These are phyloP conservation scores for Sporothrix luriei DNA, from an alignment of 2,329 filamentous ascomycete species.

Conservation along the genomic window DNA sequence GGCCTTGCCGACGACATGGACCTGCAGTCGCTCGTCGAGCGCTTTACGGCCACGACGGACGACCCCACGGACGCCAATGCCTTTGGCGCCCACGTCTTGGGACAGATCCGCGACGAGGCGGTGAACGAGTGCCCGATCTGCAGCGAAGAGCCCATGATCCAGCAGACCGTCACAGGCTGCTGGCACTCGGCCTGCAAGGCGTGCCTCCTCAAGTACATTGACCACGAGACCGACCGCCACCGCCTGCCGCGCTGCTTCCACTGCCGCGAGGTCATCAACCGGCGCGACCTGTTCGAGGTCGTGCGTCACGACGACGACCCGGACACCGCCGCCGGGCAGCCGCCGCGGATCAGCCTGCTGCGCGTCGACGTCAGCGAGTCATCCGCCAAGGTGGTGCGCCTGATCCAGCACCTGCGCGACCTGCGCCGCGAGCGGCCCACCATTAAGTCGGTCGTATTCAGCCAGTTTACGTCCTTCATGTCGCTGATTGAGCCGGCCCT, in stretches of 20 bases:
- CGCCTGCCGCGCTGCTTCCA: slow-evolving; percentile 83
- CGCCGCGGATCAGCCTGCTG: slow-evolving; percentile 62
- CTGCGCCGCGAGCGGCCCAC: slow-evolving; percentile 66
- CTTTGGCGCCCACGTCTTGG: slow-evolving; percentile 84
- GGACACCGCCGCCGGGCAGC: slow-evolving; percentile 45
- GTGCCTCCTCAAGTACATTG: slow-evolving; percentile 87
- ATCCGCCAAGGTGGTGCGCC: slow-evolving; percentile 82
- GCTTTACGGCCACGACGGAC: slow-evolving; percentile 73
- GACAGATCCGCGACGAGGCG: slow-evolving; percentile 88
- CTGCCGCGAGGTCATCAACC: slow-evolving; percentile 80
- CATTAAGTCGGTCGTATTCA: slow-evolving; percentile 91
- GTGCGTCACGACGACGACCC: slow-evolving; percentile 70
- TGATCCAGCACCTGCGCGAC: slow-evolving; percentile 73
- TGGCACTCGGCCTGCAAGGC: slow-evolving; percentile 98
- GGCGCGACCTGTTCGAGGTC: slow-evolving; percentile 88
- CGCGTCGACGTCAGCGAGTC: slow-evolving; percentile 66
- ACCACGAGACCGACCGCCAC: slow-evolving; percentile 77
- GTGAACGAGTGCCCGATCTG: slow-evolving; percentile 92
- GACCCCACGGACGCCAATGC: slow-evolving; percentile 64
- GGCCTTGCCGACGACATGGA: slow-evolving; percentile 96
- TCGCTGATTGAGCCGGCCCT: slow-evolving; percentile 86
- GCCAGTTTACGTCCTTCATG: slow-evolving; percentile 95
- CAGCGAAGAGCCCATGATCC: slow-evolving; percentile 91
- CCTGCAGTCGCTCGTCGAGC: slow-evolving; percentile 78
- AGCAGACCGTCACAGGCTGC: slow-evolving; percentile 91